phyloP scores from a whole-genome alignment of 1,284 basidiomycete genomes.

The Schizophyllum commune region DNA sequence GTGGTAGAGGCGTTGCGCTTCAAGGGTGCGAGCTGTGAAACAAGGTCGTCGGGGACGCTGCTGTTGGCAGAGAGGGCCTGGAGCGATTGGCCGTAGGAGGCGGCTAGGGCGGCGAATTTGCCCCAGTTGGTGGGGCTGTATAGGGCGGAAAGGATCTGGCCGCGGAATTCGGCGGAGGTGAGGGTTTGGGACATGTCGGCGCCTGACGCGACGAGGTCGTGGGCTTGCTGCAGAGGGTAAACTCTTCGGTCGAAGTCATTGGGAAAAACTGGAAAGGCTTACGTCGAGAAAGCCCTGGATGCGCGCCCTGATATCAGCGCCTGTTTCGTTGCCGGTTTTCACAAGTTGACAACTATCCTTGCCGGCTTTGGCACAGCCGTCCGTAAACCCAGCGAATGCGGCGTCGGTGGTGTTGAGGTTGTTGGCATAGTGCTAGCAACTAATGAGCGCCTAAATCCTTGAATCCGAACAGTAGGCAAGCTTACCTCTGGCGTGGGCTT shows the following conservation, averaged over 20 bases:
- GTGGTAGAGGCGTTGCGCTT: not conserved
- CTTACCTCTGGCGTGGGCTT: not conserved
- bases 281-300: not conserved
- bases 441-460: too few species aligned
- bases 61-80: not conserved
- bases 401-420: not conserved
- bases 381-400: not conserved
- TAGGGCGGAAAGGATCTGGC: not conserved
- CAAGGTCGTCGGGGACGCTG: not conserved
- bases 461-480: too few species aligned
- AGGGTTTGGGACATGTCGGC: not conserved
- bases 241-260: not conserved
- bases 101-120: not conserved
- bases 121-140: not conserved
- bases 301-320: not conserved
- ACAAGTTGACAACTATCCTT: not conserved
- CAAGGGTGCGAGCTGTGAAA: not conserved
- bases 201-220: not conserved
- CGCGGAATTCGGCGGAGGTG: not conserved
- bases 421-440: not conserved
- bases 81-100: not conserved
- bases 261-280: not conserved
- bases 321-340: not conserved
- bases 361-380: not conserved
- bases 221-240: not conserved